phyloP scores from a whole-genome alignment of 1,284 basidiomycete genomes.

The Sporisorium scitamineum region DNA sequence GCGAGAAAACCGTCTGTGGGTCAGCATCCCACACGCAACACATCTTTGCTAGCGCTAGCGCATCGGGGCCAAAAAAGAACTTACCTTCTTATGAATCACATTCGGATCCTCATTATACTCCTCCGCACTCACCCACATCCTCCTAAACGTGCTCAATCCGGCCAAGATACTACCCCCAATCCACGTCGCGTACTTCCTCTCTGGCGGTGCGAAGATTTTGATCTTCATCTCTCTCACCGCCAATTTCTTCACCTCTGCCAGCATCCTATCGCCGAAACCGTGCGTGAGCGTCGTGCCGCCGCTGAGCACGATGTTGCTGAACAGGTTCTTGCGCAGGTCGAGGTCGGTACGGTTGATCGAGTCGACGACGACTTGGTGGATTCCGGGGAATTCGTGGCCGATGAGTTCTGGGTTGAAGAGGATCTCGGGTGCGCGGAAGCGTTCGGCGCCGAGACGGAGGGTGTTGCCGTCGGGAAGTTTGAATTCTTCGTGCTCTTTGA shows the following conservation, averaged over 20 bases:
- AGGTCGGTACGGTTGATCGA: constrained; percentile 74
- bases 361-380: constrained; percentile 82
- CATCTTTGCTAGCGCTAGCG: background rate
- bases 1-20: background rate
- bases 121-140: constrained; percentile 87
- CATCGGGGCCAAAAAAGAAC: background rate
- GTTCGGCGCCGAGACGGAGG: constrained; percentile 91
- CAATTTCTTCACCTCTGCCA: constrained; percentile 95
- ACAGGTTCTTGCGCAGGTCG: constrained; percentile 93
- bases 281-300: constrained; percentile 84
- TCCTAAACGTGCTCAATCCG: constrained; percentile 95
- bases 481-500: constrained; percentile 80
- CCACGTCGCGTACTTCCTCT: constrained; percentile 99
- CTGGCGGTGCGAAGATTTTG: constrained; percentile 99
- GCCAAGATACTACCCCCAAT: constrained; percentile 88
- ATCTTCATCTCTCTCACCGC: constrained; percentile 98
- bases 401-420: constrained; percentile 97
- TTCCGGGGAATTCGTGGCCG: constrained; percentile 94
- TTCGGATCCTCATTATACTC: constrained; percentile 99
- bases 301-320: constrained; percentile 94
- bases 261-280: constrained; percentile 88
- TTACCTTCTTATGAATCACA: constrained; percentile 82
- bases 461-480: constrained; percentile 94
- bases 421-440: constrained; percentile 97
- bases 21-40: background rate